Base-by-base conservation (phyloP, 139 green algal genomes). In the Coelastrella sp. region DNA sequence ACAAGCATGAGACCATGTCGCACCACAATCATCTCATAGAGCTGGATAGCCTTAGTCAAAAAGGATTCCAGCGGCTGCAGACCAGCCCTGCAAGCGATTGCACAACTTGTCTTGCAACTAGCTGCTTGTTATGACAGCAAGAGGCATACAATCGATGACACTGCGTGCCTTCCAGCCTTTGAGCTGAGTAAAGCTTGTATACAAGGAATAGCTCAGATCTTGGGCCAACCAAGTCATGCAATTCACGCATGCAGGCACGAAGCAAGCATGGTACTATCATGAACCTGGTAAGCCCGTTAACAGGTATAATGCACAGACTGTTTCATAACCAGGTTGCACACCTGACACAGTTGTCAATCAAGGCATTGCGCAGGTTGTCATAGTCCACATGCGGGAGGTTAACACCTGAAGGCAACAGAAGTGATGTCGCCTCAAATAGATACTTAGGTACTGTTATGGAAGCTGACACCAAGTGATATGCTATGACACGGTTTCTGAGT, bases 21-120 rank as follows among this genome's bases (percentile, higher is more conserved):
- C 74, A 98, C 96, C 11, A 97, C 92, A 61, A 98, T 95, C 96
- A 98, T 98, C 93, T 98, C 96, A 90, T 97, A 98, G 77, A 98
- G 93, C 92, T 98, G 95, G 58, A 96, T 97, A 17, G 91, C 94
- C 92, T 97, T 94, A 64, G 92, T 92, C 47, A 98, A 93, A 90
- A 97, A 97, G 57, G 87, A 89, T 64, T 94, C 90, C 23, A 95
- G 92, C n/a, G 95, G 89, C 83, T 96, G 94, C 78, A 95, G 68
- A 73, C 79, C 86, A 61, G 59, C 47, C 59, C 83, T 88, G 80
- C 80, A 73, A 71, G 78, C 47, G 32, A 76, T 23, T 5, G 5
- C 68, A 47, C 32, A 47, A 47, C 32, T 47, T 47, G 32, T 47
- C 32, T 47, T 47, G 32, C 32, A 47, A 47, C 32, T 47, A 47